Evolutionary conservation across 176 grass and related monocot genomes (phyloP), one percentile per base, ranked within the genome.

Genomic region (Carex myosuroides): DNA sequence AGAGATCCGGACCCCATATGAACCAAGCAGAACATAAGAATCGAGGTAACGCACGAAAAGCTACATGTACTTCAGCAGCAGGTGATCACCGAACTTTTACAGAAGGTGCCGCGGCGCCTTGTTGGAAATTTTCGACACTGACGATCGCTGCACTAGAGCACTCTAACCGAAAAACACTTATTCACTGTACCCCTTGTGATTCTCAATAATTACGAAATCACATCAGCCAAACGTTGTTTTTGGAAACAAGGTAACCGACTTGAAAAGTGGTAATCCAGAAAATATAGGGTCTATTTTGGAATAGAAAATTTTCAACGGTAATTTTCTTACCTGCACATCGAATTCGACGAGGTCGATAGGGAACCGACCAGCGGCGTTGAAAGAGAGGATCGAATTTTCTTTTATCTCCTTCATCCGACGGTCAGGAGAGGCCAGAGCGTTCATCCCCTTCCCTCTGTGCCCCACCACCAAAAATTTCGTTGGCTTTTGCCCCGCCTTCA

Each of bases 371-470:
- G 96, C 96, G 21, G 88, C 91, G 91, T 93, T 92, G 86, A 98
- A 98, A 22, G 96, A 98, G 62, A 77, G 85, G 58, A 95, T 69
- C 0, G 96, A 90, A 87, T 98, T 98, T 89, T 98, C 96, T 57
- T 93, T 94, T 13, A 98, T 66, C 88, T 98, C 91, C 80, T 61
- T 90, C 84, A 98, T 21, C 46, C 93, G 91, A 24, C 64, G 85
- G 85, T 98, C 89, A 3, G 85, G 83, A 59, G 96, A 93, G 53
- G 89, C 69, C 79, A 98, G 84, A 55, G 88, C 93, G 83, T 98
- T 98, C 96, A 98, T 98, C 70, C 96, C 96, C 88, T 98, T 98
- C 80, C 96, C 93, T 4, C 93, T 87, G 88, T 98, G 96, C 24
- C 96, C 93, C 86, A 95, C 80, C 80, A 98, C 91, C 22, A 87